A percentile compares a stretch with the other conserved stretches of the same genome.
Conservation (phyloP, 805 yeast genomes). For the Wickerhamiella lipophila region DNA sequence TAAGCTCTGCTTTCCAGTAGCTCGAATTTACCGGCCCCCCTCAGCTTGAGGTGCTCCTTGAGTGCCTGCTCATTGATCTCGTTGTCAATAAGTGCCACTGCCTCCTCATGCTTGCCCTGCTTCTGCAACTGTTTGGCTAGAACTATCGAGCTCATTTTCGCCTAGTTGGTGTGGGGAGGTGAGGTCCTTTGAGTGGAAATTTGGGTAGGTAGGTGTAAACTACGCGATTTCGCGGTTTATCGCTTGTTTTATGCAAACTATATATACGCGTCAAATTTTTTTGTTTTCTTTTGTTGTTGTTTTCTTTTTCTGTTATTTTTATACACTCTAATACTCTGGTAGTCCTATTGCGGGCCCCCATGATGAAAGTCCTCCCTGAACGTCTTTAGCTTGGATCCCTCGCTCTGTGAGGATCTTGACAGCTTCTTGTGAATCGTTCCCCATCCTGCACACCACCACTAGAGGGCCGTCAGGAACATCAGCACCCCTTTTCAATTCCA, state of each 20-base stretch:
- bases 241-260: no score
- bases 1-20: background rate
- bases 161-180: background rate
- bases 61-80: conserved; percentile 44
- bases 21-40: background rate
- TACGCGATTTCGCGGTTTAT: no score
- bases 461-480: background rate
- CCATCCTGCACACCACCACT: conserved; percentile 68
- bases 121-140: conserved; percentile 47
- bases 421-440: conserved; percentile 83
- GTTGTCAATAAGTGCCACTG: conserved; percentile 47
- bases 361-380: conserved; percentile 56
- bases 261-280: no score
- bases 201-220: no score
- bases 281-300: no score
- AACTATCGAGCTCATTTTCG: background rate
- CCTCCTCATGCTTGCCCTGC: conserved; percentile 40
- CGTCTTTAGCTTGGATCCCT: conserved; percentile 41
- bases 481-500: conserved; percentile 30
- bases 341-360: background rate
- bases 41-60: background rate
- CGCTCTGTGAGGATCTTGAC: conserved; percentile 41
- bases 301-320: no score
- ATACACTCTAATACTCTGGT: background rate
- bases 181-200: background rate